Evolutionary conservation across 495 filamentous ascomycete genomes (phyloP), one percentile per base, ranked within the genome.

Genomic region (Darksidea phi): DNA sequence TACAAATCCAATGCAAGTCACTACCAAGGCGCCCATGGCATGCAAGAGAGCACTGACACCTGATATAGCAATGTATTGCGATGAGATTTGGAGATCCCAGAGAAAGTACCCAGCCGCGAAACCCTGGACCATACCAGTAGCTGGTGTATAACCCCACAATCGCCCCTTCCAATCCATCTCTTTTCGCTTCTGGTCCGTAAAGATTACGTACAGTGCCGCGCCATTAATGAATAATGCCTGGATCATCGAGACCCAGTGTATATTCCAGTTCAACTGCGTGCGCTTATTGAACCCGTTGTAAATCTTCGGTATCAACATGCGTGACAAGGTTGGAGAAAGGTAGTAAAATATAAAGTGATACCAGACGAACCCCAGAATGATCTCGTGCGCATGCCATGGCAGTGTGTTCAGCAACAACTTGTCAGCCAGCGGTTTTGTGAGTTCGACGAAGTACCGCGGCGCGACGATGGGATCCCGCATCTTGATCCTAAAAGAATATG

Each of bases 21-120:
- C 61, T 20, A 36, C 37, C 17, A 64, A 17, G 21, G 59, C 64
- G 4, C 64, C 58, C 1, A 60, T 48, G 1, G 64, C 64, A 59
- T 67, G 64, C 32, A 60, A 20, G 32, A 64, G 24, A 12, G 53
- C 49, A 25, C 48, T 61, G 0, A 41, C 25, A 2, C 64, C 64
- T 6, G 54, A 12, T 10, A 63, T 5, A 20, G 47, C 18, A 6
- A 63, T 43, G 48, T 64, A 59, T 36, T 41, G 38, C 10, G 41
- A 6, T 15, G 28, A 50, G 23, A 67, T 51, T 41, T 54, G 43
- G 2, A 67, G 24, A 53, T 67, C 64, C 64, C 64, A 67, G 8
- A 67, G 54, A 23, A 67, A 67, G 47, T 67, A 67, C 0, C 64
- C 64, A 1, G 57, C 58, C 1, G 59, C 64, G 17, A 63, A 55